Evolutionary conservation across 2,329 filamentous ascomycete genomes (phyloP), one percentile per base, ranked within the genome.

Genomic region (Xylaria sp.): DNA sequence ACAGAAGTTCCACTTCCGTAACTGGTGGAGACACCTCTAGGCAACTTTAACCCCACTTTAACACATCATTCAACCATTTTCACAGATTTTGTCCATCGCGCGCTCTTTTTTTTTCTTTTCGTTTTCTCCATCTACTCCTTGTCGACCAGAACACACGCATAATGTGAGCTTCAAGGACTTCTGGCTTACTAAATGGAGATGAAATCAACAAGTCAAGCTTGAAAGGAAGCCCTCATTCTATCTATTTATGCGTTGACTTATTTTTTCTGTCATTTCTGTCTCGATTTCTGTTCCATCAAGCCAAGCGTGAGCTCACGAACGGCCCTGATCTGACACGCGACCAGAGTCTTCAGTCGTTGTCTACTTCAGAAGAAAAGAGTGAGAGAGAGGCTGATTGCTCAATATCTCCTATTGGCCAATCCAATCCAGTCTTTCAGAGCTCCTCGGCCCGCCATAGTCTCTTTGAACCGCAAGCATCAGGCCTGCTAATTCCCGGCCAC

Each of bases 401-500:
- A 10, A 47, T 19, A 54, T 51, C 39, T 47, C 18, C 16, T 16
- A 44, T 49, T 55, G 35, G 44, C 23, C 53, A 39, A 23, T 35
- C 49, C 16, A 55, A 34, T 8, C 37, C 11, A 10, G 10, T 5
- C 51, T 37, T 50, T 47, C n/a, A 16, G 16, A n/a, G 37, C 52
- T 11, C 23, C 47, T 39, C 5, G 47, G 39, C 50, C 46, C n/a
- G 42, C 49, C 55, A 54, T 46, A 51, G 8, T 10, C 8, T 39
- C 51, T 58, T 60, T 51, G 50, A 57, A 42, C 35, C 47, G 16
- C 52, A 46, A 39, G 46, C 23, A 30, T 30, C 23, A 30, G 52
- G 50, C 39, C 52, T 58, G 30, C 56, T 58, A 44, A 55, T 56
- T 57, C 51, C 49, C 52, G 53, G 57, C 16, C 55, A 58, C 58